Percentiles rank a stretch among this genome's conserved stretches.
Evolutionary conservation across 306 rosid genomes (phyloP).

Genomic region (Oemleria cerasiformis): DNA sequence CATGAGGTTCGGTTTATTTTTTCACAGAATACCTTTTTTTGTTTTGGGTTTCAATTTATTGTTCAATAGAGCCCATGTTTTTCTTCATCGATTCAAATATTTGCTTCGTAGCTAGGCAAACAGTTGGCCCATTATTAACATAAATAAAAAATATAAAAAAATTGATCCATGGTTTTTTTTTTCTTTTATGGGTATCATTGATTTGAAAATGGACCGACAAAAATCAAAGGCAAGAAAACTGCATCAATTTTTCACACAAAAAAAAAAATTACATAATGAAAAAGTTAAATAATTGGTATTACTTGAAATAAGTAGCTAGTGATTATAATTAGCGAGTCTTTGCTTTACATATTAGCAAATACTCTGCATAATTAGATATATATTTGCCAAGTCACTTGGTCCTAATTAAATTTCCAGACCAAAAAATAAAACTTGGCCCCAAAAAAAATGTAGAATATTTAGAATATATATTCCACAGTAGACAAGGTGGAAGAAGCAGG

Average conservation of each 20-base stretch:
- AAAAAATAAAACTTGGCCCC: background rate
- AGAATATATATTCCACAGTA: conserved; percentile 54
- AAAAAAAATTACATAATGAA: background rate
- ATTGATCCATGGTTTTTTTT: too few relatives aligned
- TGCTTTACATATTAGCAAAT: background rate
- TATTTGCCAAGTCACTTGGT: background rate
- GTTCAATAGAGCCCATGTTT: too few relatives aligned
- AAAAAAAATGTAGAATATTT: conserved; percentile 4
- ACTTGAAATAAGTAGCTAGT: background rate
- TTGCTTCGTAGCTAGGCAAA: too few relatives aligned
- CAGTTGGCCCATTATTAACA: too few relatives aligned
- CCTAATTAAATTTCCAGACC: background rate
- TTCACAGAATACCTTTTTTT: too few relatives aligned
- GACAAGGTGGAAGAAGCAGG: conserved; percentile 52
- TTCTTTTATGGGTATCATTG: too few relatives aligned
- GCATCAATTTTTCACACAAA: background rate
- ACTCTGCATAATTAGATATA: too few relatives aligned
- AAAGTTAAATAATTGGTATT: background rate
- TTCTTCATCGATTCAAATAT: too few relatives aligned
- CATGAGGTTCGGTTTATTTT: too few relatives aligned
- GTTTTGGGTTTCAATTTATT: too few relatives aligned
- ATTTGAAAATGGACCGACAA: background rate
- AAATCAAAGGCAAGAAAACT: background rate
- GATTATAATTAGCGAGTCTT: background rate
- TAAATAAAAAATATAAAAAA: too few relatives aligned